Percentiles rank a stretch among this genome's conserved stretches.
Evolutionary conservation across 2,329 filamentous ascomycete genomes (phyloP).

Genomic region (Colletotrichum costaricense): DNA sequence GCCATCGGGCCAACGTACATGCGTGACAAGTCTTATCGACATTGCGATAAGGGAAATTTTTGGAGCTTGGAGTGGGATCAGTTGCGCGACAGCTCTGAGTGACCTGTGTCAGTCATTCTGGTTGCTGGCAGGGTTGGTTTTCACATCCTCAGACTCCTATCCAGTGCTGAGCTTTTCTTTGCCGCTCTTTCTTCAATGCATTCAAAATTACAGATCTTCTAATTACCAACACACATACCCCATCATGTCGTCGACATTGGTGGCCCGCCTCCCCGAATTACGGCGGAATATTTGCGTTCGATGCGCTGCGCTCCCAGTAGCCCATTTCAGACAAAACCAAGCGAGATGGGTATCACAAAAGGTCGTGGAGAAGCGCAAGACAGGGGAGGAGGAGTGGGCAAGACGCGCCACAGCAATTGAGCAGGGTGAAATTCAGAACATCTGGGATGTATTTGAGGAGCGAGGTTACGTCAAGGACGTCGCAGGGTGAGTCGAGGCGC

Average conservation of each 20-base stretch:
- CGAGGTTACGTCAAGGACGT: conserved; percentile 80
- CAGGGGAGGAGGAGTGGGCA: conserved; percentile 60
- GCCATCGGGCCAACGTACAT: conserved; percentile 19
- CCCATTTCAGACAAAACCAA: conserved; percentile 38
- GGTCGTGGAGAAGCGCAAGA: conserved; percentile 55
- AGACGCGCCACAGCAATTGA: conserved; percentile 58
- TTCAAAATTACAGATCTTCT: background rate
- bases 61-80: conserved; percentile 12
- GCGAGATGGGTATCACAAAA: conserved; percentile 53
- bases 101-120: conserved; percentile 3
- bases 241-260: conserved; percentile 32
- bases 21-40: conserved; percentile 8
- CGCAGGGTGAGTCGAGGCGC: conserved; percentile 67
- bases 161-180: background rate
- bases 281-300: conserved; percentile 28
- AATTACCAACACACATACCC: background rate
- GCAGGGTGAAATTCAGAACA: conserved; percentile 60
- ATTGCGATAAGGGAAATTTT: conserved; percentile 35
- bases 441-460: conserved; percentile 75
- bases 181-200: conserved; percentile 22
- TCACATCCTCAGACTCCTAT: background rate
- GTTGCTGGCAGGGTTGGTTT: background rate
- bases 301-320: conserved; percentile 22
- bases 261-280: conserved; percentile 23
- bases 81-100: conserved; percentile 4